Evolutionary conservation across 805 yeast genomes (phyloP), one percentile per base, ranked within the genome.

Genomic region (Cyberlindnera euphorbiiphila): DNA sequence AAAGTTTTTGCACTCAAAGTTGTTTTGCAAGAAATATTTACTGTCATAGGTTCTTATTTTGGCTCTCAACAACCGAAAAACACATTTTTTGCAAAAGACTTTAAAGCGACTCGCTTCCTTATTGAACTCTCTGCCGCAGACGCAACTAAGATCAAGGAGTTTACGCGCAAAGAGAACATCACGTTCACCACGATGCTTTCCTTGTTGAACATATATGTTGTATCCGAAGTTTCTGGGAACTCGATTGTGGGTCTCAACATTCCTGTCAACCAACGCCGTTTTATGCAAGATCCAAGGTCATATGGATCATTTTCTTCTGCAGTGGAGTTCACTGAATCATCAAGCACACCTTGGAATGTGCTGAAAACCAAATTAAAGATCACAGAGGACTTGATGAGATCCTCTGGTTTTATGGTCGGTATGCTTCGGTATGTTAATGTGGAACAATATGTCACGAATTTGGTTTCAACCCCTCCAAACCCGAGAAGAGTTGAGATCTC

Each of bases 251-350:
- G 12, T 9, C 3, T 43, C 13, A 12, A 16, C 7, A 22, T 37
- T 4, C 47, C 47, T 9, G 32, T 43, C 19, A 40, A 43, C 25
- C 38, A 13, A 15, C 27, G 47, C 6, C 33, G 36, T 4, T 26
- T 12, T 12, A 16, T 40, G n/a, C 37, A 19, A 1, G 28, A 31
- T 17, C 14, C 22, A 7, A 34, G 35, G 15, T 29, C 42, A 6
- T 43, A 43, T 26, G 47, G 47, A 1, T 29, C 33, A 4, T 32
- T 34, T 11, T 38, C 36, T 9, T 39, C 44, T 15, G 32, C 21
- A 3, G 20, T 32, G 4, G 18, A 14, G 10, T 3, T 29, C 9
- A 6, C 19, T 3, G 4, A 18, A 7, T 23, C 34, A 8, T 9
- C 23, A 12, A 7, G 15, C 6, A 6, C 4, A 3, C 6, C 36